phyloP scores from a whole-genome alignment of 2,329 filamentous ascomycete genomes.

The Fusarium anguioides region DNA sequence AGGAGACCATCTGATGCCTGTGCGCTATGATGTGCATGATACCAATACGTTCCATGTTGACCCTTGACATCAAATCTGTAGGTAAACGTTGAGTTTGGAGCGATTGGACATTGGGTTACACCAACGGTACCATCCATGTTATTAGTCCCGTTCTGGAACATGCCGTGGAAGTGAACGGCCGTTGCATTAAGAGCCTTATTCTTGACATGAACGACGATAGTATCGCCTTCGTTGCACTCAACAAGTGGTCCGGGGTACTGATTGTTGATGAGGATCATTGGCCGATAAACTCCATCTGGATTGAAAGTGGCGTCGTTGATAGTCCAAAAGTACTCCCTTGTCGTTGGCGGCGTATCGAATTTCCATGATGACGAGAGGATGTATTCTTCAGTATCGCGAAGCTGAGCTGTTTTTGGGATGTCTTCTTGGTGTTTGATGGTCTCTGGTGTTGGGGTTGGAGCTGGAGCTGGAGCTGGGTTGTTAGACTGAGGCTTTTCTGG shows the following conservation, averaged over 20 bases:
- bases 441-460: background rate
- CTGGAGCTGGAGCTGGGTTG: background rate
- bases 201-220: slow-evolving; percentile 73
- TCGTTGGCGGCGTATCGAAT: slow-evolving; percentile 58
- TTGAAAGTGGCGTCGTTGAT: slow-evolving; percentile 68
- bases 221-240: slow-evolving; percentile 79
- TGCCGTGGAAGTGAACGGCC: slow-evolving; percentile 80
- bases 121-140: slow-evolving; percentile 78
- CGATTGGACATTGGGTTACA: slow-evolving; percentile 74
- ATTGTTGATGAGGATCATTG: slow-evolving; percentile 77
- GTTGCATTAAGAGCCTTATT: slow-evolving; percentile 76
- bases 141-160: slow-evolving; percentile 81
- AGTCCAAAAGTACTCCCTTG: slow-evolving; percentile 70
- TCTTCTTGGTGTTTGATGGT: slow-evolving; percentile 43
- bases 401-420: slow-evolving; percentile 32
- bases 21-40: slow-evolving; percentile 73
- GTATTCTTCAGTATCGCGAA: slow-evolving; percentile 61
- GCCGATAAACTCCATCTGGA: slow-evolving; percentile 68
- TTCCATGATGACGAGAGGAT: slow-evolving; percentile 68
- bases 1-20: slow-evolving; percentile 77
- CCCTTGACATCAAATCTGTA: slow-evolving; percentile 74
- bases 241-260: slow-evolving; percentile 80
- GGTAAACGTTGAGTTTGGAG: slow-evolving; percentile 69
- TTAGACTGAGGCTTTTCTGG: background rate
- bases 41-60: slow-evolving; percentile 64